Conservation (phyloP, 1,284 basidiomycete species). For the Tilletia horrida region DNA sequence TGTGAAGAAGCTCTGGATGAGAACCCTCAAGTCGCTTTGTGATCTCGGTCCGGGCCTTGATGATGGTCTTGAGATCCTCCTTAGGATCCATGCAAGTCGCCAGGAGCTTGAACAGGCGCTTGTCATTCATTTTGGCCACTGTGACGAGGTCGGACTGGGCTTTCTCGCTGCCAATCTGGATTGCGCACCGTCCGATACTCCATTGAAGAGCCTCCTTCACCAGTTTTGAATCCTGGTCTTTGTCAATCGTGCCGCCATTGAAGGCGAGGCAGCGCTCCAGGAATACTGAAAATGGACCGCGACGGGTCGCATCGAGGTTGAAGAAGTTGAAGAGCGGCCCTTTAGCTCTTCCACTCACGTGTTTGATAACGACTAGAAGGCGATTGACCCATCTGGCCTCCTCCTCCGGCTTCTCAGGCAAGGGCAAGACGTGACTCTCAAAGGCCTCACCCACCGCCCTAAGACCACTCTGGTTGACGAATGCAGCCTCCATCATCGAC, state of each 20-base stretch:
- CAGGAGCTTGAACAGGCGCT: constrained; percentile 76
- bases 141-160: constrained; percentile 72
- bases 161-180: constrained; percentile 61
- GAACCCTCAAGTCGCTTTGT: constrained; percentile 35
- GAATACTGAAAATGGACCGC: constrained; percentile 28
- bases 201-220: constrained; percentile 38
- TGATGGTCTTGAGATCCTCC: constrained; percentile 73
- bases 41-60: constrained; percentile 61
- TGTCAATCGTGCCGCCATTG: constrained; percentile 69
- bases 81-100: constrained; percentile 77
- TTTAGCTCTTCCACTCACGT: constrained; percentile 62
- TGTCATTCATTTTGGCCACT: constrained; percentile 84
- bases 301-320: constrained; percentile 10
- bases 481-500: constrained; percentile 62
- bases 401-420: constrained; percentile 68
- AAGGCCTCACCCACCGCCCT: constrained; percentile 61
- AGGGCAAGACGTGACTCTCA: constrained; percentile 73
- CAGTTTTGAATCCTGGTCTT: constrained; percentile 63
- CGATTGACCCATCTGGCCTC: constrained; percentile 82
- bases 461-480: constrained; percentile 55
- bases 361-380: constrained; percentile 70
- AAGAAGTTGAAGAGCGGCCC: constrained; percentile 24
- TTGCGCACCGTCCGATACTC: constrained; percentile 28
- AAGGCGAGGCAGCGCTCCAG: constrained; percentile 43
- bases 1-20: constrained; percentile 54